phyloP scores from a whole-genome alignment of 345 rosid species.

The Gossypium longicalyx region DNA sequence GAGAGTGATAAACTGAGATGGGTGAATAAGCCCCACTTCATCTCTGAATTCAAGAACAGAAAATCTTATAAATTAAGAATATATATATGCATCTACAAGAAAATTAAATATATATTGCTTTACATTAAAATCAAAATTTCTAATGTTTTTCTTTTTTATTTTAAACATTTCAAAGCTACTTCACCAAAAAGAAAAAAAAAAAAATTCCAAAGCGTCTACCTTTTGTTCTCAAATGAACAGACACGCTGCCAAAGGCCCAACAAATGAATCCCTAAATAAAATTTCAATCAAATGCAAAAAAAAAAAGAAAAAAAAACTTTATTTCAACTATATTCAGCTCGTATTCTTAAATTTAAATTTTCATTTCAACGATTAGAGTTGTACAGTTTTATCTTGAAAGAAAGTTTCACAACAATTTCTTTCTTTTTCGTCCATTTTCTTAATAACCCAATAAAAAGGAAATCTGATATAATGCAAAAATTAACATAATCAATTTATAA shows the following conservation, averaged over 20 bases:
- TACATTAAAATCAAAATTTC: neutral
- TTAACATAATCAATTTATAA: neutral
- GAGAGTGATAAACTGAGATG: conserved; percentile 65
- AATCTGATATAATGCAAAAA: neutral
- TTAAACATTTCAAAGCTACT: neutral
- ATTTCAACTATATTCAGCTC: neutral
- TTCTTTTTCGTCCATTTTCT: neutral
- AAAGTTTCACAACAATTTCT: neutral
- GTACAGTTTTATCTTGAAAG: neutral
- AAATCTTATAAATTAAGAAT: neutral
- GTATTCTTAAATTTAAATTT: neutral
- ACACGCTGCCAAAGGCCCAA: neutral
- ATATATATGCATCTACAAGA: neutral
- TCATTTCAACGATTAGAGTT: neutral
- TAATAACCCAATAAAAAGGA: neutral
- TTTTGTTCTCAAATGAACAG: neutral
- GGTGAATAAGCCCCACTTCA: conserved; percentile 84
- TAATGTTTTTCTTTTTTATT: neutral
- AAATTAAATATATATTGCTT: neutral
- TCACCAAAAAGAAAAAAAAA: too few relatives aligned
- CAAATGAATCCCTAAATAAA: neutral
- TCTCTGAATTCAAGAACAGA: conserved; percentile 41
- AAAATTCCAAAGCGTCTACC: neutral
- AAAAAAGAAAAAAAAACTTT: neutral
- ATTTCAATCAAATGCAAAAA: neutral